phyloP scores from a whole-genome alignment of 2,329 filamentous ascomycete species.

The Calonectria crousiana region DNA sequence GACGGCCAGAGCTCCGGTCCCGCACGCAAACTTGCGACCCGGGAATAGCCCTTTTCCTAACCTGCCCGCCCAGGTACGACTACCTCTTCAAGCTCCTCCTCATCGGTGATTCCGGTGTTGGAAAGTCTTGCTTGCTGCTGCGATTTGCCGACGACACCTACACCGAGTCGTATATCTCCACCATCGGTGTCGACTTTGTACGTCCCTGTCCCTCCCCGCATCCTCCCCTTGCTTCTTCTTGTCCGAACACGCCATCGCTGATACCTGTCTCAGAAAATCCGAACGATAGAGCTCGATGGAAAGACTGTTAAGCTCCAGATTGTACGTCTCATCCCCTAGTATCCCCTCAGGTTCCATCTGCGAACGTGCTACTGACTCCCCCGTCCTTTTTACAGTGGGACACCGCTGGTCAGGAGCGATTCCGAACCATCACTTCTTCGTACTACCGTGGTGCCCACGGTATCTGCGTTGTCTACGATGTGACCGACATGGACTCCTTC shows the following conservation, averaged over 20 bases:
- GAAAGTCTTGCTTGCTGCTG: constrained; percentile 98
- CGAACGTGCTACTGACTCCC: constrained; percentile 27
- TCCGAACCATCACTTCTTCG: constrained; percentile 99
- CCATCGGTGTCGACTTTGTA: constrained; percentile 99
- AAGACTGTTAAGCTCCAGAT: constrained; percentile 99
- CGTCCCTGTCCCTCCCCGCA: constrained; percentile 52
- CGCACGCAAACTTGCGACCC: constrained; percentile 17
- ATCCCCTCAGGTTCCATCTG: not conserved
- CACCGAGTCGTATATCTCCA: constrained; percentile 99
- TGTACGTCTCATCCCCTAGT: constrained; percentile 68
- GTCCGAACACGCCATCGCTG: constrained; percentile 19
- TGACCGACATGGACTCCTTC: constrained; percentile 99
- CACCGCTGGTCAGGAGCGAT: constrained; percentile 98
- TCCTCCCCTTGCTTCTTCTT: constrained; percentile 5
- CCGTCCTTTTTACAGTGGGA: constrained; percentile 79
- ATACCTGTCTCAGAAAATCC: constrained; percentile 83
- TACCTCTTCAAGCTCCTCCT: constrained; percentile 99
- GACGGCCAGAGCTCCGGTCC: not conserved
- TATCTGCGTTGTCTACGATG: constrained; percentile 99
- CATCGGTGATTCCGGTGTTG: constrained; percentile 99
- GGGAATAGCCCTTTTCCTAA: constrained; percentile 40
- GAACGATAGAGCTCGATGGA: constrained; percentile 98
- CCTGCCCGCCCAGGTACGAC: constrained; percentile 82
- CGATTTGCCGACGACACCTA: constrained; percentile 99
- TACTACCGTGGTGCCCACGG: constrained; percentile 99